A percentile compares a stretch with the other conserved stretches of the same genome.
Conservation (phyloP, 768 basidiomycete genomes). For the Trametes gibbosa region DNA sequence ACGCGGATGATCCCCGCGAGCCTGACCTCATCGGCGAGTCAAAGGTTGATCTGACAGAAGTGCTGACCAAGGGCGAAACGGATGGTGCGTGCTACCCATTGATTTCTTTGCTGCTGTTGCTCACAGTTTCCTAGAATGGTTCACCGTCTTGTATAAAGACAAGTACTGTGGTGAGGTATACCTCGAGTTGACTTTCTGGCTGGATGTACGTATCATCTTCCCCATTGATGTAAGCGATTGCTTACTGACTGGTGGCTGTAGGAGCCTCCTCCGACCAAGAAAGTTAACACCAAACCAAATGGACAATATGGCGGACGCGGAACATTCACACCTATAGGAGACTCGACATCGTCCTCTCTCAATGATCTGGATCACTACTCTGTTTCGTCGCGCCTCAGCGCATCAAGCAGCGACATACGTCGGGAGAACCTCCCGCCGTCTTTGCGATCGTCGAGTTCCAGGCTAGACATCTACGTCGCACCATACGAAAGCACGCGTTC, state of each 20-base stretch:
- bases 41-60: constrained; percentile 84
- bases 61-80: constrained; percentile 91
- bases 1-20: constrained; percentile 92
- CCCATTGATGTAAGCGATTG: too few species aligned
- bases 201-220: constrained; percentile 58
- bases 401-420: constrained; percentile 28
- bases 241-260: constrained; percentile 24
- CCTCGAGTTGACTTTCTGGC: constrained; percentile 96
- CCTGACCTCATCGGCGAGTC: constrained; percentile 95
- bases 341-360: constrained; percentile 25
- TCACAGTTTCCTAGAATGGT: constrained; percentile 71
- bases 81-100: constrained; percentile 64
- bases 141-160: constrained; percentile 83
- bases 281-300: constrained; percentile 44
- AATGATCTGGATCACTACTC: constrained; percentile 11
- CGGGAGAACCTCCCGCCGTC: constrained; percentile 61
- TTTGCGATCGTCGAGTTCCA: constrained; percentile 58
- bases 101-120: constrained; percentile 6
- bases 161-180: constrained; percentile 96
- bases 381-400: constrained; percentile 12
- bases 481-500: constrained; percentile 61
- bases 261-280: constrained; percentile 82
- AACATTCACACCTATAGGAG: constrained; percentile 54
- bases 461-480: constrained; percentile 68
- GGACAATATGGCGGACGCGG: constrained; percentile 77